Conservation (phyloP, 2,329 filamentous ascomycete species). For the Trichocomaceae sp. region DNA sequence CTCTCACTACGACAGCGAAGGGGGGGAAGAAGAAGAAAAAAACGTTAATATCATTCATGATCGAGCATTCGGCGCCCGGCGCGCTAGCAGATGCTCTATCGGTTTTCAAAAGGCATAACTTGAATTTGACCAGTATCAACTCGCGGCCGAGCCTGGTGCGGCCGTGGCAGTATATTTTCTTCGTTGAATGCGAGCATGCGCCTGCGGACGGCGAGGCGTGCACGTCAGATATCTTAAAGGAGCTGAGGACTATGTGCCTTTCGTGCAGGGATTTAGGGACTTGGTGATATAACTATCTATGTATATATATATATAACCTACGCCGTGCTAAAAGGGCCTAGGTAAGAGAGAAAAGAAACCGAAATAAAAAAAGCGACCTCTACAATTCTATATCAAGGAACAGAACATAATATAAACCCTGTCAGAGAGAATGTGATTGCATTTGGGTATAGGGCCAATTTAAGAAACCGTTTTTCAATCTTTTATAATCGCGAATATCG, state of each 20-base stretch:
- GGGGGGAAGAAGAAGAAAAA: constrained; percentile 20
- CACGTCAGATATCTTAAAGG: constrained; percentile 24
- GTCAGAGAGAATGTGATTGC: too few relatives aligned
- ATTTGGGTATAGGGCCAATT: not conserved
- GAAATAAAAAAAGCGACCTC: too few relatives aligned
- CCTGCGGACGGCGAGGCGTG: constrained; percentile 39
- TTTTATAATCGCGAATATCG: not conserved
- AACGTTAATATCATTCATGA: constrained; percentile 74
- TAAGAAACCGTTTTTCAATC: not conserved
- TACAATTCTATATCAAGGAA: too few relatives aligned
- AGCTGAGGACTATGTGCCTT: constrained; percentile 32
- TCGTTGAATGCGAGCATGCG: constrained; percentile 68
- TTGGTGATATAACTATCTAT: too few relatives aligned
- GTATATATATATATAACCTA: too few relatives aligned
- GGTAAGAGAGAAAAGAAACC: too few relatives aligned
- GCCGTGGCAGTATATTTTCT: constrained; percentile 90
- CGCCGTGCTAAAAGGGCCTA: too few relatives aligned
- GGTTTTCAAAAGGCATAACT: constrained; percentile 63
- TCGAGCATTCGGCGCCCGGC: constrained; percentile 71
- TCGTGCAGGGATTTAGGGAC: constrained; percentile 35
- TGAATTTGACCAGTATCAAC: constrained; percentile 89
- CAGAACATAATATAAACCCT: too few relatives aligned
- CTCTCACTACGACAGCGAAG: constrained; percentile 12
- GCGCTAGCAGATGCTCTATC: constrained; percentile 72
- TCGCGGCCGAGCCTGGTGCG: constrained; percentile 67